These are phyloP conservation scores for Cocos nucifera DNA, from an alignment of 176 grass and related monocot genomes.

Conservation along the genomic window DNA sequence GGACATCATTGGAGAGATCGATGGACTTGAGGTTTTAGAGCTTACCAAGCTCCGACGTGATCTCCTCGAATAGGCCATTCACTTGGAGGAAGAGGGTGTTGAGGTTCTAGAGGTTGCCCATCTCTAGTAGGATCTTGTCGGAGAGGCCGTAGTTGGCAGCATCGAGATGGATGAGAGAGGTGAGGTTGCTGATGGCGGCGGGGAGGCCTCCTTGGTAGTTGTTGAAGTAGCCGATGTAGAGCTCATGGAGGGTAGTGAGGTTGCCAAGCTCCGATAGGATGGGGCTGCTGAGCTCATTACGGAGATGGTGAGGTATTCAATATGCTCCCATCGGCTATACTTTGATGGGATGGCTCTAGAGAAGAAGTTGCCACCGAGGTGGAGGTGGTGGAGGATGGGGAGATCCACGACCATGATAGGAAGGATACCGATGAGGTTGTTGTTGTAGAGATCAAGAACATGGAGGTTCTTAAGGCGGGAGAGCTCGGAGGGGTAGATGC, in stretches of 20 bases:
- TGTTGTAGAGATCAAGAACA: slow-evolving; percentile 67
- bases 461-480: slow-evolving; percentile 30
- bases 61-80: slow-evolving; percentile 48
- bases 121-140: slow-evolving; percentile 48
- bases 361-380: slow-evolving; percentile 72
- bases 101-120: slow-evolving; percentile 53
- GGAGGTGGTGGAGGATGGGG: slow-evolving; percentile 41
- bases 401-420: slow-evolving; percentile 44
- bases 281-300: slow-evolving; percentile 53
- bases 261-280: slow-evolving; percentile 62
- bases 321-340: slow-evolving; percentile 27
- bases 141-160: slow-evolving; percentile 54
- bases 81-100: too few relatives aligned
- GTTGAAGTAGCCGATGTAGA: too few relatives aligned
- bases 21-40: slow-evolving; percentile 43
- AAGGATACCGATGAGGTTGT: slow-evolving; percentile 70
- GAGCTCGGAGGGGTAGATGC: slow-evolving; percentile 27
- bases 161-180: slow-evolving; percentile 38
- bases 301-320: slow-evolving; percentile 63
- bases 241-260: slow-evolving; percentile 41
- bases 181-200: slow-evolving; percentile 52
- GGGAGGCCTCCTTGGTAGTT: slow-evolving; percentile 44
- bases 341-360: slow-evolving; percentile 49
- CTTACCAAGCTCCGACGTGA: slow-evolving; percentile 45
- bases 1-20: slow-evolving; percentile 53